Base-by-base conservation (phyloP, 345 rosid genomes). In the Populus nigra region DNA sequence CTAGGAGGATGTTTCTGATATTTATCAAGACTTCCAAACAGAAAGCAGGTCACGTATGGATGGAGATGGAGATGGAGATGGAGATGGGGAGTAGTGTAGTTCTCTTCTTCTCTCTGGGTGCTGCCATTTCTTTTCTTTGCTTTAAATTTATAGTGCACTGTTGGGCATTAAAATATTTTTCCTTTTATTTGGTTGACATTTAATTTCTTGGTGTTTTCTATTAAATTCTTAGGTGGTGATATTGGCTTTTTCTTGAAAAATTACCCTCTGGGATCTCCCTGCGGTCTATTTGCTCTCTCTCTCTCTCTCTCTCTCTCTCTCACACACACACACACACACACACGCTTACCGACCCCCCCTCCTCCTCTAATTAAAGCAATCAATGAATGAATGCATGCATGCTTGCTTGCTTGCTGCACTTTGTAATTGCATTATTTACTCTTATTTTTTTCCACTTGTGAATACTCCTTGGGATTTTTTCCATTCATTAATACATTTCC, bases 151-250 rank as follows among this genome's bases (percentile, higher is more conserved):
- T 36, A 15, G 70, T n/a, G 65, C 68, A 74, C 76, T 68, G 75
- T 69, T 81, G 80, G 77, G 71, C 36, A 72, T 78, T 74, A 67
- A 83, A 76, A 76, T 76, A 41, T 66, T 43, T 63, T 82, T 80
- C 39, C 79, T 70, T 83, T 83, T 67, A 62, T 86, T 88, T 86
- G 86, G 90, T 86, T 86, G 92, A 85, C 80, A 89, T 86, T 91
- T 80, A 91, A 88, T 88, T 84, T 82, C 75, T 90, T 86, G 88
- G 85, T 84, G 84, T 77, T 87, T 85, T 84, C 79, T 81, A 88
- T 82, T 90, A 84, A 91, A 85, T 86, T 87, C 81, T 80, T 82
- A 72, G 87, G 83, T 85, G 87, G 82, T 84, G 87, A 50, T 27
- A 31, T 31, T 80, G 84, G 79, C 69, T 20, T 35, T 7, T 18